Base-by-base conservation (phyloP, 345 rosid genomes). In the Moricandia moricandioides region DNA sequence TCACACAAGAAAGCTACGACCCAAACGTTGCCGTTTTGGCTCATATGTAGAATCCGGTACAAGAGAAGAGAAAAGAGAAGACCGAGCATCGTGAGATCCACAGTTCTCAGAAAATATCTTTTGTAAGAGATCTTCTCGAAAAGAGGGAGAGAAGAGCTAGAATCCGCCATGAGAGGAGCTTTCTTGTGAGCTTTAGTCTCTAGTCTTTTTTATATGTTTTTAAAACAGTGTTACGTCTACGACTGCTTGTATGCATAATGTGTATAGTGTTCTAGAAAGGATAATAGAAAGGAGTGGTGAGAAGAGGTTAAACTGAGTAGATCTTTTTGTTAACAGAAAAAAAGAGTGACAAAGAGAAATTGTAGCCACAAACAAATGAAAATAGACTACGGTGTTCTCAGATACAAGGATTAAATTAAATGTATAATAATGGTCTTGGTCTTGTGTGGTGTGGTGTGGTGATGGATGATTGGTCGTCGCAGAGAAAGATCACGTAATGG, bases 1-100 rank as follows among this genome's bases (percentile, higher is more conserved):
- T 92, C 94, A 63, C 96, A 92, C 0, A 81, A 30, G 62, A 90
- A 75, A 34, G 91, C 92, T 9, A 90, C 80, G 43, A 82, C 26
- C 96, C 91, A 88, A 9, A 75, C 70, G 34, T 65, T 34, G 13
- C 87, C 93, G 64, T 80, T 83, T 61, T 66, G 39, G 29, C 12
- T 64, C 40, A 79, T 47, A 49, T 34, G 39, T 63, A 62, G 16
- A 16, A 79, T 49, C 30, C 82, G 72, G 35, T 74, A 52, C 45
- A 79, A 13, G 39, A 79, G 76, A 65, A 74, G 82, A 69, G 79
- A 79, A 31, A 51, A 39, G 56, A 79, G 69, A 70, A 79, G 76
- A 43, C 71, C 34, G 1, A 79, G 69, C 40, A 79, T 64, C 4
- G 79, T 59, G 52, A 79, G 71, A 75, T 74, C 73, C 11, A 79